These are phyloP conservation scores for Neurospora sp. DNA, from an alignment of 495 filamentous ascomycete species.

Conservation along the genomic window DNA sequence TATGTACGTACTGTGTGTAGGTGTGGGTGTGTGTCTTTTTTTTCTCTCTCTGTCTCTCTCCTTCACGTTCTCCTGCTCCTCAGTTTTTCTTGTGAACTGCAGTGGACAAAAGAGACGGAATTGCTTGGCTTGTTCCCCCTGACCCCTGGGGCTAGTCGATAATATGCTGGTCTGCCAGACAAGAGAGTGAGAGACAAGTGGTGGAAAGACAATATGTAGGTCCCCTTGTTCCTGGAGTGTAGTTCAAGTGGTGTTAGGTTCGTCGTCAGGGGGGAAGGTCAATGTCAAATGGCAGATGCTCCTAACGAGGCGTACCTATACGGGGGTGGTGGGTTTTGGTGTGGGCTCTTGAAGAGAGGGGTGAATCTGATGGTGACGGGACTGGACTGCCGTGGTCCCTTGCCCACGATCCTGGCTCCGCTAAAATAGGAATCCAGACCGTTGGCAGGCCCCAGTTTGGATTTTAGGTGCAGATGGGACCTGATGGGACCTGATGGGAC, in stretches of 20 bases:
- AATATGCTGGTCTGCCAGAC: not conserved
- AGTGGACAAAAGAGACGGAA: not conserved
- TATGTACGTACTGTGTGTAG: not conserved
- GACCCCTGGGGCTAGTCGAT: not conserved
- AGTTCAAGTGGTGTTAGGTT: not conserved
- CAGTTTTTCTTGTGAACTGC: not conserved
- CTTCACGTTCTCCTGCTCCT: not conserved
- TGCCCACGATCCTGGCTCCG: conserved; percentile 15
- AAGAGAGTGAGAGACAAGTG: not conserved
- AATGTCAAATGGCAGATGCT: not conserved
- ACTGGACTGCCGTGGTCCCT: conserved; percentile 5
- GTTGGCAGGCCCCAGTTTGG: conserved; percentile 3
- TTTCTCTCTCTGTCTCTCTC: not conserved
- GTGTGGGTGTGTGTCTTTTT: not conserved
- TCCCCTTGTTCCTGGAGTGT: conserved; percentile 1
- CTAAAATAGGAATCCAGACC: conserved; percentile 11
- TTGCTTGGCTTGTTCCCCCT: not conserved
- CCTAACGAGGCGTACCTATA: not conserved
- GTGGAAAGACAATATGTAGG: not conserved
- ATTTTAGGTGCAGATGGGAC: not conserved
- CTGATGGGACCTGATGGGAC: not conserved
- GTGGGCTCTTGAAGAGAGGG: not conserved
- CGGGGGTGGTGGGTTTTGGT: not conserved
- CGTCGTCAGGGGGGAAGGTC: not conserved
- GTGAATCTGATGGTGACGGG: not conserved